These are phyloP conservation scores for Iris pallida DNA, from an alignment of 116 monocot genomes.

Conservation along the genomic window DNA sequence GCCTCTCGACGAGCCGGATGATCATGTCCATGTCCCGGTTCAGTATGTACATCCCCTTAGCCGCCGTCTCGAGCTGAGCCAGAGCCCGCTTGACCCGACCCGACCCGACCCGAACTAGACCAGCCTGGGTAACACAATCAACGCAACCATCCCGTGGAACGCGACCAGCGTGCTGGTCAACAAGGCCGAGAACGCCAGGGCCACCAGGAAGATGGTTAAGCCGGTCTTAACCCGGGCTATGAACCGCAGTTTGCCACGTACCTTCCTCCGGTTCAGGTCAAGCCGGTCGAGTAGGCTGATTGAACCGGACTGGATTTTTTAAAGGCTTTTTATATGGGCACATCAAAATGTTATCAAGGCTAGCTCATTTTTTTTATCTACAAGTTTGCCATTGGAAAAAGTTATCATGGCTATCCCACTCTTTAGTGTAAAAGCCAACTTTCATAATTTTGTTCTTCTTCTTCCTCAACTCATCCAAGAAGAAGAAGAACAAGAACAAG, in stretches of 20 bases:
- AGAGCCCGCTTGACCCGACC: slow-evolving; percentile 18
- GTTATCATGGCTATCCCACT: too few relatives aligned
- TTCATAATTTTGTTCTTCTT: too few relatives aligned
- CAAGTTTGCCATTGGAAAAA: too few relatives aligned
- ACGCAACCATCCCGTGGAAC: slow-evolving; percentile 33
- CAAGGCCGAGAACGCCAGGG: slow-evolving; percentile 22
- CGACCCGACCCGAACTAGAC: slow-evolving; percentile 10
- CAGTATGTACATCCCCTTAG: slow-evolving; percentile 63
- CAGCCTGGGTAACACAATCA: slow-evolving; percentile 13
- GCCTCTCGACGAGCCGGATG: slow-evolving; percentile 47
- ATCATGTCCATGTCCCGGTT: slow-evolving; percentile 73
- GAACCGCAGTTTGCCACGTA: slow-evolving; percentile 22
- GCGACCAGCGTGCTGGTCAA: slow-evolving; percentile 28
- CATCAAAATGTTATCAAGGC: too few relatives aligned
- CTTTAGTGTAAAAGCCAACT: too few relatives aligned
- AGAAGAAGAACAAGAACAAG: too few relatives aligned
- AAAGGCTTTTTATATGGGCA: too few relatives aligned
- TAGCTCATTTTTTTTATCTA: too few relatives aligned
- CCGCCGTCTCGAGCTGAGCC: slow-evolving; percentile 54
- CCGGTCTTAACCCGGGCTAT: slow-evolving; percentile 22
- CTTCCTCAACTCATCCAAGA: too few relatives aligned
- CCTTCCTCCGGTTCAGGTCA: slow-evolving; percentile 29
- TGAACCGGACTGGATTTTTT: slow-evolving; percentile 37
- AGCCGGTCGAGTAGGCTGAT: slow-evolving; percentile 34
- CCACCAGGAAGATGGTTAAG: slow-evolving; percentile 24